These are phyloP conservation scores for Geotrichum siamense DNA, from an alignment of 1,139 yeast genomes.

Conservation along the genomic window DNA sequence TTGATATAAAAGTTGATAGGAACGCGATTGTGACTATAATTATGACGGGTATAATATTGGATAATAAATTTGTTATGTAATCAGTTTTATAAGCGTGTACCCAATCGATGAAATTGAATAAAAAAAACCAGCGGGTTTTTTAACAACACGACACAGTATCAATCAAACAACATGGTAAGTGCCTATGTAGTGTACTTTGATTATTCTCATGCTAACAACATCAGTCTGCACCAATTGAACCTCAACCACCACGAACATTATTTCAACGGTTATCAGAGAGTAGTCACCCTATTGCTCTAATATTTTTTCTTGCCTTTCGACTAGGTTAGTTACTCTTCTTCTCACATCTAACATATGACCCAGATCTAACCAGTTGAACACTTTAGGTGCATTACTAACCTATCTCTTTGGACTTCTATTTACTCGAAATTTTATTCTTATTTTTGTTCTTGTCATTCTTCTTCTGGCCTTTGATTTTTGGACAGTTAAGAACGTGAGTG, in stretches of 20 bases:
- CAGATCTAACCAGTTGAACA: not conserved
- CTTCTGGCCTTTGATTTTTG: conserved; percentile 85
- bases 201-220: no score
- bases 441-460: conserved; percentile 70
- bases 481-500: conserved; percentile 87
- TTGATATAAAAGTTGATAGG: no score
- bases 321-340: conserved; percentile 33
- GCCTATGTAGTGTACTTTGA: no score
- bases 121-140: no score
- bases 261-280: conserved; percentile 48
- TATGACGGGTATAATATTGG: no score
- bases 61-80: no score
- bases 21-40: no score
- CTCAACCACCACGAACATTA: conserved; percentile 24
- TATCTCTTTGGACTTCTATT: conserved; percentile 67
- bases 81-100: no score
- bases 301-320: conserved; percentile 58
- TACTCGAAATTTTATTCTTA: conserved; percentile 58
- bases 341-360: not conserved
- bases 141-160: no score
- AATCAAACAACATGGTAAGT: no score
- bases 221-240: conserved; percentile 10
- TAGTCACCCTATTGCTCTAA: conserved; percentile 74
- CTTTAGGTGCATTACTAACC: conserved; percentile 47
- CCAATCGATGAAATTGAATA: no score